A percentile compares a stretch with the other conserved stretches of the same genome.
phyloP scores from a whole-genome alignment of 305 asterid species.

The Solanum hybrid region DNA sequence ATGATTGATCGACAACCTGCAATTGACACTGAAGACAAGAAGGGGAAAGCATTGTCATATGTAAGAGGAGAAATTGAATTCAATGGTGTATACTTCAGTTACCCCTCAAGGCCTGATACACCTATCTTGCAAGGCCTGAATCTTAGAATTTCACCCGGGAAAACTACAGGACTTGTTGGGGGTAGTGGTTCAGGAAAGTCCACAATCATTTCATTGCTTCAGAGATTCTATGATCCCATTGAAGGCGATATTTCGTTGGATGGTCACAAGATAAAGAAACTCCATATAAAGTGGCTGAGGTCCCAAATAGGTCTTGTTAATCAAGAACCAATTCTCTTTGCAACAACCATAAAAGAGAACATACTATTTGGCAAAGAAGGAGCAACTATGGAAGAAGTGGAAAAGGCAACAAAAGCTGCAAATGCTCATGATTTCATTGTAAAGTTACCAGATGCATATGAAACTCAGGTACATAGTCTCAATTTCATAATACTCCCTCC shows the following conservation, averaged over 20 bases:
- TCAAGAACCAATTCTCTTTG: constrained; percentile 75
- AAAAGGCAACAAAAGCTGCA: constrained; percentile 57
- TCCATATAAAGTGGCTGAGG: constrained; percentile 72
- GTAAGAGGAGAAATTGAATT: constrained; percentile 77
- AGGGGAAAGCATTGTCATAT: constrained; percentile 67
- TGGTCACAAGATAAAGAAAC: constrained; percentile 56
- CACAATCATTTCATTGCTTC: constrained; percentile 47
- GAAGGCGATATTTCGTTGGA: constrained; percentile 62
- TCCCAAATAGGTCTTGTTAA: constrained; percentile 75
- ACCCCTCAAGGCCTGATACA: constrained; percentile 68
- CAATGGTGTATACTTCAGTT: constrained; percentile 47
- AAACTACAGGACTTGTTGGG: constrained; percentile 55
- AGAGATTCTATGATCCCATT: constrained; percentile 60
- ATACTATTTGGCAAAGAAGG: constrained; percentile 65
- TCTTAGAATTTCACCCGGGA: constrained; percentile 53
- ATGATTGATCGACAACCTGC: constrained; percentile 59
- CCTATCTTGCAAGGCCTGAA: constrained; percentile 48
- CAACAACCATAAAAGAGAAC: constrained; percentile 64
- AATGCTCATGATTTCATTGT: constrained; percentile 61
- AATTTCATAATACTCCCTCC: neutral
- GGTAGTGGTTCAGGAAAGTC: constrained; percentile 79
- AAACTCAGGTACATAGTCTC: constrained; percentile 50
- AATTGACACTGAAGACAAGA: constrained; percentile 53
- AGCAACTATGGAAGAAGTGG: constrained; percentile 53
- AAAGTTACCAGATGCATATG: constrained; percentile 53